Evolutionary conservation across 805 yeast species (phyloP).

Genomic region (Vanderwaltozyma yarrowii): DNA sequence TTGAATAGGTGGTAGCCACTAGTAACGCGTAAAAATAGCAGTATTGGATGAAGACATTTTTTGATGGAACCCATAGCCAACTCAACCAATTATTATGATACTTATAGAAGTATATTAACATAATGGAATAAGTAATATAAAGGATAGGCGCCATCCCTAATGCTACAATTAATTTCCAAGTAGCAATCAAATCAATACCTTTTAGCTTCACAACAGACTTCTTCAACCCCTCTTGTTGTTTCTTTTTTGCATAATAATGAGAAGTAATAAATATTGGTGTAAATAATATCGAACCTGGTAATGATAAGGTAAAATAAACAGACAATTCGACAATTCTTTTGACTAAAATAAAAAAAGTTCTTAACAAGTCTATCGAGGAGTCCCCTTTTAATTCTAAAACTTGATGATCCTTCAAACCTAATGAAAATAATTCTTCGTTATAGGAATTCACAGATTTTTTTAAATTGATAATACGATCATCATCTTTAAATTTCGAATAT

Average conservation of each 20-base stretch:
- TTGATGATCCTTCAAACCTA: constrained; percentile 66
- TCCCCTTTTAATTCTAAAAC: constrained; percentile 40
- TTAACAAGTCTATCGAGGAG: constrained; percentile 31
- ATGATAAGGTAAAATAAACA: constrained; percentile 46
- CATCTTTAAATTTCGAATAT: constrained; percentile 63
- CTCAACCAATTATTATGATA: constrained; percentile 14
- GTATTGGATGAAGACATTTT: constrained; percentile 24
- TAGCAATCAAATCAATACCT: constrained; percentile 86
- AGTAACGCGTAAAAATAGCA: constrained; percentile 43
- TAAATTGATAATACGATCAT: constrained; percentile 54
- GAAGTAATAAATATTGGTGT: constrained; percentile 78
- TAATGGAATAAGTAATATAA: constrained; percentile 62
- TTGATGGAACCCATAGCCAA: constrained; percentile 28
- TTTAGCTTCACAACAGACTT: constrained; percentile 83
- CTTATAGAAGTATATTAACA: constrained; percentile 29
- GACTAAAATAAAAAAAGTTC: constrained; percentile 40
- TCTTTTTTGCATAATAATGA: constrained; percentile 54
- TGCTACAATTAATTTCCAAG: constrained; percentile 88
- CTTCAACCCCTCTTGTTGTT: constrained; percentile 73
- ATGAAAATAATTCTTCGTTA: constrained; percentile 50
- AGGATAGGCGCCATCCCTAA: constrained; percentile 77
- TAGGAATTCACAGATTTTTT: constrained; percentile 56
- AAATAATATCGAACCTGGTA: constrained; percentile 80
- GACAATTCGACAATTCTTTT: constrained; percentile 43
- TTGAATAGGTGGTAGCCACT: constrained; percentile 75